Evolutionary conservation across 768 basidiomycete genomes (phyloP).

Genomic region (Lactarius quietus): DNA sequence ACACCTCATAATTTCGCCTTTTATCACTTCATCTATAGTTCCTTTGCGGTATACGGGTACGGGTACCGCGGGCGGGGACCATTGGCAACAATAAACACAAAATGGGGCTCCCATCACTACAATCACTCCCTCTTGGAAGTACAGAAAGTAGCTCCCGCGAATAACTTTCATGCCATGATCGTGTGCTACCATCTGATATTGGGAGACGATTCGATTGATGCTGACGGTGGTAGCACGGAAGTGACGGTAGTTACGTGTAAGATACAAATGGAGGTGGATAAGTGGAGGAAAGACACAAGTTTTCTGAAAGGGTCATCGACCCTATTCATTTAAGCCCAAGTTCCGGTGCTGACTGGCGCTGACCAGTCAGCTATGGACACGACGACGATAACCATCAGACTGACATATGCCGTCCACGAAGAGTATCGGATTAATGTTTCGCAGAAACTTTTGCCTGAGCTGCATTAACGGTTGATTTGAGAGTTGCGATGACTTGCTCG

Average conservation of each 20-base stretch:
- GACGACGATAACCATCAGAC: neutral
- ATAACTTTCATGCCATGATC: neutral
- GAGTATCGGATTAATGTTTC: conserved; percentile 14
- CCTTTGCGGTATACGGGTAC: conserved; percentile 13
- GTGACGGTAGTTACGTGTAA: neutral
- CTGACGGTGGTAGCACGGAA: neutral
- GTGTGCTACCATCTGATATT: neutral
- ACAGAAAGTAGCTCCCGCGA: neutral
- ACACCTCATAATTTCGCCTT: conserved; percentile 17
- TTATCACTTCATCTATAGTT: conserved; percentile 22
- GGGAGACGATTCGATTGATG: neutral
- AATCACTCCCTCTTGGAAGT: neutral
- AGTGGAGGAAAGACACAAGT: neutral
- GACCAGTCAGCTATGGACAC: neutral
- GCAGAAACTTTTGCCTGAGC: conserved; percentile 52
- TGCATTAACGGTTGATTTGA: conserved; percentile 67
- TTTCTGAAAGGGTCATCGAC: neutral
- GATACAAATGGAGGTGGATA: neutral
- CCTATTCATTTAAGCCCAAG: neutral
- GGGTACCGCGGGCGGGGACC: conserved; percentile 13
- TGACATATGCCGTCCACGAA: neutral
- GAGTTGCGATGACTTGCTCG: conserved; percentile 64
- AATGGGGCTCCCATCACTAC: neutral
- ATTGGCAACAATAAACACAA: conserved; percentile 3
- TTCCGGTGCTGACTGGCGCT: neutral